Evolutionary conservation across 192 early-diverging fungal genomes (phyloP), one percentile per base, ranked within the genome.

Genomic region (Coemansia sp.): DNA sequence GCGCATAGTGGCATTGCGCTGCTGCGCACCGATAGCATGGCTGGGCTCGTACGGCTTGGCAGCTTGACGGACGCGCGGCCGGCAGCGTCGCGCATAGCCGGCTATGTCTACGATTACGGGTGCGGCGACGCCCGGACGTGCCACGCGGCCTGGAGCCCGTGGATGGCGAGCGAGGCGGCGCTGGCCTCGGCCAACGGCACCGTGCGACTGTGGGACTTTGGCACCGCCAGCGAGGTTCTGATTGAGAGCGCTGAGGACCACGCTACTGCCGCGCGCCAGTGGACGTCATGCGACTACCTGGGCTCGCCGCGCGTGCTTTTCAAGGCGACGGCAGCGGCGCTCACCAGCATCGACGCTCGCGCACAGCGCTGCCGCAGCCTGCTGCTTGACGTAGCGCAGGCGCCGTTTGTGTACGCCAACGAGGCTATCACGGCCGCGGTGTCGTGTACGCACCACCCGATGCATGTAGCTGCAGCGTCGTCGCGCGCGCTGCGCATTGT

Each of bases 21-120:
- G n/a, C 55, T 73, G 46, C 70, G 70, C 41, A 73, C 70, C 1
- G 64, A 62, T 42, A 67, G 64, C 47, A 62, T 67, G 70, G 70
- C 47, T 10, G 28, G 28, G 24, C 28, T 62, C 19, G 19, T 66
- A 14, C 17, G 17, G 41, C 7, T 43, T 5, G 41, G 17, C 23
- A 6, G 5, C 4, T 6, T 7, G 9, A 17, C 7, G 17, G 4
- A 4, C 26, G 28, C 22, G 22, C 58, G 17, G 33, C 46, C 6
- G 22, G 13, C 60, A 13, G 62, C 27, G 5, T n/a, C n/a, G n/a
- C n/a, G n/a, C n/a, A 59, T 57, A 6, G 24, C 27, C 3, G 57
- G 61, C 4, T 66, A 66, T 27, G 40, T 47, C 9, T 66, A 58
- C 18, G 70, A 60, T 41, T 29, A 9, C 14, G 5, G 3, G 8